Conservation (phyloP, 176 grass and related monocot genomes). For the Leersia perrieri region DNA sequence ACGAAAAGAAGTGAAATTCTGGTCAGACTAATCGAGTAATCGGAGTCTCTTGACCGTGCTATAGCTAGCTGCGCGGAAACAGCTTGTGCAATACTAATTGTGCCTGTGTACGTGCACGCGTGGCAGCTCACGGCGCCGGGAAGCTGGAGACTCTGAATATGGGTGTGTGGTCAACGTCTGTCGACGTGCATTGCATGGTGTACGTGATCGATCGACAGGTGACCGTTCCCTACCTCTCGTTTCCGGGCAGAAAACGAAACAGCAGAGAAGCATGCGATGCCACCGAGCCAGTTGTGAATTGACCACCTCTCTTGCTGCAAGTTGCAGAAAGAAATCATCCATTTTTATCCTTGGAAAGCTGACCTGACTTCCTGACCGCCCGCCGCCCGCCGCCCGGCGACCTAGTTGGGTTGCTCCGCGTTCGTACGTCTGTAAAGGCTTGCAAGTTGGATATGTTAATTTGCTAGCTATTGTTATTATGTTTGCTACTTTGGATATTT, state of each 20-base stretch:
- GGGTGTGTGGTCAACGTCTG: not conserved
- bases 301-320: too few species aligned
- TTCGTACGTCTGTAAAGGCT: not conserved
- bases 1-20: not conserved
- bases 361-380: too few species aligned
- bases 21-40: not conserved
- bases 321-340: too few species aligned
- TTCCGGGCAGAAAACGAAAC: not conserved
- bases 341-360: too few species aligned
- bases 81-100: too few species aligned
- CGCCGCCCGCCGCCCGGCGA: too few species aligned
- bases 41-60: too few species aligned
- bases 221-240: not conserved
- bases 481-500: not conserved
- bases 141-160: not conserved
- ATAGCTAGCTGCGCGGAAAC: not conserved
- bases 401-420: not conserved
- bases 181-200: not conserved
- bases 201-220: not conserved
- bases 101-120: too few species aligned
- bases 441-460: not conserved
- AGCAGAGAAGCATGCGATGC: not conserved
- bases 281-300: too few species aligned
- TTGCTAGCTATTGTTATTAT: not conserved
- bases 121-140: not conserved